Evolutionary conservation across 1,284 basidiomycete genomes (phyloP).

Genomic region (Agroathelia rolfsii): DNA sequence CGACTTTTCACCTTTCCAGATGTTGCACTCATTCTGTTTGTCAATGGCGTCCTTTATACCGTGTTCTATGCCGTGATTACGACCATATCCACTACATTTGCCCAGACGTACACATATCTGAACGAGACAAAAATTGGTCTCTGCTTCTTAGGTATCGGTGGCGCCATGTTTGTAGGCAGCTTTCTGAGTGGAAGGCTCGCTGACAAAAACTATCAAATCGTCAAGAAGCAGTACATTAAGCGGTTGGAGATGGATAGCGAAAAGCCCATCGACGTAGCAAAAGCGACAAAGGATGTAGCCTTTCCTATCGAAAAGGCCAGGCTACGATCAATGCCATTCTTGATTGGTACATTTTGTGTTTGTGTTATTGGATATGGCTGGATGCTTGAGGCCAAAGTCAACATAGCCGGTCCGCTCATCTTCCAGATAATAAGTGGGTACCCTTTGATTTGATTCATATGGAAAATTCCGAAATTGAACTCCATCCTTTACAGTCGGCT

Average conservation of each 20-base stretch:
- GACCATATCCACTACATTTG: slow-evolving; percentile 56
- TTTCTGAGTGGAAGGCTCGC: slow-evolving; percentile 23
- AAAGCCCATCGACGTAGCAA: slow-evolving; percentile 15
- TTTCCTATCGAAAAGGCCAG: slow-evolving; percentile 18
- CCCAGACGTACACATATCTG: slow-evolving; percentile 46
- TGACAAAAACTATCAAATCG: slow-evolving; percentile 25
- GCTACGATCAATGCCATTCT: slow-evolving; percentile 23
- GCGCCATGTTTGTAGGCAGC: slow-evolving; percentile 36
- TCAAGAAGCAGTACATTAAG: slow-evolving; percentile 18
- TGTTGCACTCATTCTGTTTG: slow-evolving; percentile 48
- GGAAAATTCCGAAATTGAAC: neutral
- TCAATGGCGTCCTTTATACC: slow-evolving; percentile 48
- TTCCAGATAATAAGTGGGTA: slow-evolving; percentile 29
- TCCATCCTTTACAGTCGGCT: slow-evolving; percentile 6
- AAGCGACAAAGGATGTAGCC: slow-evolving; percentile 16
- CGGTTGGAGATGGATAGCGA: slow-evolving; percentile 16
- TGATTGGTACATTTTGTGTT: slow-evolving; percentile 19
- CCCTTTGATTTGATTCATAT: neutral
- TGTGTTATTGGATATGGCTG: slow-evolving; percentile 30
- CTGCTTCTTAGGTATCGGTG: slow-evolving; percentile 61
- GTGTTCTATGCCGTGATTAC: slow-evolving; percentile 59
- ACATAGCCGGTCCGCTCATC: slow-evolving; percentile 28
- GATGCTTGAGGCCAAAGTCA: slow-evolving; percentile 24
- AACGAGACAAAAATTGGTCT: slow-evolving; percentile 56
- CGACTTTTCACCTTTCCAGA: slow-evolving; percentile 48